phyloP scores from a whole-genome alignment of 768 basidiomycete species.

The Naganishia onofrii region DNA sequence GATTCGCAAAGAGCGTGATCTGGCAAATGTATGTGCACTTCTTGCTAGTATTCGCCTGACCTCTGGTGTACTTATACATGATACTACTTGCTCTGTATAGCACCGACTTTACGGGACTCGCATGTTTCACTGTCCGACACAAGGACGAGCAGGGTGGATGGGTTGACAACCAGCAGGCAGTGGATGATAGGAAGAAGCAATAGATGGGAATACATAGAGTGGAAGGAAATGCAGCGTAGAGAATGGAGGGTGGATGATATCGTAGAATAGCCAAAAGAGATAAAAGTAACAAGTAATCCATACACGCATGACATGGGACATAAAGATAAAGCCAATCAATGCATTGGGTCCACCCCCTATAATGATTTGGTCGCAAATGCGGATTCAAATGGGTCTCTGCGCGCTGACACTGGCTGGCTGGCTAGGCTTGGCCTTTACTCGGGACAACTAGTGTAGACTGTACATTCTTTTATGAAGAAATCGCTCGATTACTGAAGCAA shows the following conservation, averaged over 20 bases:
- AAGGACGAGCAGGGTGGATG: slow-evolving; percentile 59
- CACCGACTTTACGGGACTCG: slow-evolving; percentile 87
- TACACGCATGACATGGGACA: not conserved
- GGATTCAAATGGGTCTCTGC: too few relatives aligned
- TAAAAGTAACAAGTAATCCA: not conserved
- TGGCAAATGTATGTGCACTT: slow-evolving; percentile 50
- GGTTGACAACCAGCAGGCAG: slow-evolving; percentile 46
- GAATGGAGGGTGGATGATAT: not conserved
- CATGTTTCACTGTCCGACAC: slow-evolving; percentile 88
- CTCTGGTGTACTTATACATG: not conserved
- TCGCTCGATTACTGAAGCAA: not conserved
- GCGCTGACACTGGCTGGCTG: slow-evolving; percentile 2
- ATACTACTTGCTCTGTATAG: slow-evolving; percentile 59
- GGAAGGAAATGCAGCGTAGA: not conserved
- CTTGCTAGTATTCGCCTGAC: not conserved
- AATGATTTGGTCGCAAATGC: too few relatives aligned
- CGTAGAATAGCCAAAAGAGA: not conserved
- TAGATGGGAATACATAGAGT: slow-evolving; percentile 6
- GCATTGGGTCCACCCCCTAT: too few relatives aligned
- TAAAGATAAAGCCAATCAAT: too few relatives aligned
- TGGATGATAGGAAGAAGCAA: slow-evolving; percentile 35
- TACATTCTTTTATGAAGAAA: not conserved
- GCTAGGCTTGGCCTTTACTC: not conserved
- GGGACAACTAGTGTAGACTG: not conserved
- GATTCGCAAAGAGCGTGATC: slow-evolving; percentile 80